Percentiles rank a stretch among this genome's conserved stretches.
phyloP scores from a whole-genome alignment of 768 basidiomycete genomes.

The Phlegmacium glaucopus region DNA sequence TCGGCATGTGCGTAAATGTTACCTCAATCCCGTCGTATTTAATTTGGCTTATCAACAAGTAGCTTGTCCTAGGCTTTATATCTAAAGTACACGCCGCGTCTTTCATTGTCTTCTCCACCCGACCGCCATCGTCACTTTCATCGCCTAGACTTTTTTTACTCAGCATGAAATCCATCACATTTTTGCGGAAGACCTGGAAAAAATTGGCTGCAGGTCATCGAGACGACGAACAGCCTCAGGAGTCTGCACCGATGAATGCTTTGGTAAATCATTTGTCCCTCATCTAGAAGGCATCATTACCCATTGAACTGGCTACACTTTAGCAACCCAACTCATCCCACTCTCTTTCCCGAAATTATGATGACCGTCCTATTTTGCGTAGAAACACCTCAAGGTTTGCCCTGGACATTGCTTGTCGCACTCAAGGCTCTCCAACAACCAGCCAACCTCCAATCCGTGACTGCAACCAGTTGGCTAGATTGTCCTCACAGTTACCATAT shows the following conservation, averaged over 20 bases:
- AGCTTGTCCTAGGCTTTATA: constrained; percentile 12
- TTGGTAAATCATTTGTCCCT: too few species aligned
- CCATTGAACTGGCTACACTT: too few species aligned
- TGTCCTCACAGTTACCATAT: neutral
- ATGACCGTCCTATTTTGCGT: constrained; percentile 3
- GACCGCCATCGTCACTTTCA: constrained; percentile 4
- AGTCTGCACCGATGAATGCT: neutral
- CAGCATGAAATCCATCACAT: constrained; percentile 36
- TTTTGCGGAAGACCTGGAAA: constrained; percentile 39
- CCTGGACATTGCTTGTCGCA: constrained; percentile 6
- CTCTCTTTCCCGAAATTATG: constrained; percentile 8
- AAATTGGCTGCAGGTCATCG: constrained; percentile 18
- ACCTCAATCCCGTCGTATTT: constrained; percentile 21
- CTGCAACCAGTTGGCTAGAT: neutral
- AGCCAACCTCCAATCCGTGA: constrained; percentile 3
- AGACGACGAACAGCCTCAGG: constrained; percentile 6
- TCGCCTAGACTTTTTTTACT: constrained; percentile 1
- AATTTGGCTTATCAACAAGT: constrained; percentile 17
- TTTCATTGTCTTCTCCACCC: constrained; percentile 5
- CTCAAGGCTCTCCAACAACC: neutral
- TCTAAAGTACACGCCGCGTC: constrained; percentile 11
- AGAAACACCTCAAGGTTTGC: constrained; percentile 6
- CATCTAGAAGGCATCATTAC: too few species aligned
- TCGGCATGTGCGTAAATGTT: constrained; percentile 20
- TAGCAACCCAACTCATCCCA: neutral